Base-by-base conservation (phyloP, 75 land plant species). In the Adiantum capillusveneris region DNA sequence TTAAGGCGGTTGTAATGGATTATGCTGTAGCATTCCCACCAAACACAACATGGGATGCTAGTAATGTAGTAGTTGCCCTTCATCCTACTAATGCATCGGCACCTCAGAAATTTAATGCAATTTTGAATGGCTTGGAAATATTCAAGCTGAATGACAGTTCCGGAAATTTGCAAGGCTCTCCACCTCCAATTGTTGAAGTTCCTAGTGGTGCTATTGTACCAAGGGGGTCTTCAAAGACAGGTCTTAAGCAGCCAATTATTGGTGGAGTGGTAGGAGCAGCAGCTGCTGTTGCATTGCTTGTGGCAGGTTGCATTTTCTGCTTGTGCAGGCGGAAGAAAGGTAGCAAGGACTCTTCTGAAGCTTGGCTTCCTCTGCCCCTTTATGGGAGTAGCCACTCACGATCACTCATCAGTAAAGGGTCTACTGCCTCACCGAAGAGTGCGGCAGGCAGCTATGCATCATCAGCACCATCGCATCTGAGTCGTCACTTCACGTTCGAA, bases 121-220 rank as follows among this genome's bases (percentile, higher is more conserved):
- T 87, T 19, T 54, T 87, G n/a, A 87, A 83, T 53, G 91, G 91
- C 1, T 2, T 87, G 48, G 91, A 87, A 74, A 71, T 87, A 1
- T 80, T 80, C 46, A 83, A 80, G 62, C 25, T 87, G n/a, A 80
- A 67, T 57, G 78, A 72, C 48, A 31, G 43, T 17, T 39, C 50
- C 17, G 79, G 73, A 2, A 77, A 66, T 28, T 54, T 86, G 20
- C 81, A 74, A 29, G 90, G 90, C 11, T 76, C 75, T 14, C 72
- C 73, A 25, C 48, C 77, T 34, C 67, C 63, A 36, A 54, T 20
- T 61, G n/a, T n/a, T n/a, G n/a, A n/a, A n/a, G n/a, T n/a, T n/a
- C 1, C 18, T 45, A n/a, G 34, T 16, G 55, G 24, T 24, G 18
- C 16, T 44, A 30, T 34, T 21, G 45, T 36, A 36, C 60, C 37